Conservation (phyloP, 164 flowering plant genomes). For the Nymphaea colorata region DNA sequence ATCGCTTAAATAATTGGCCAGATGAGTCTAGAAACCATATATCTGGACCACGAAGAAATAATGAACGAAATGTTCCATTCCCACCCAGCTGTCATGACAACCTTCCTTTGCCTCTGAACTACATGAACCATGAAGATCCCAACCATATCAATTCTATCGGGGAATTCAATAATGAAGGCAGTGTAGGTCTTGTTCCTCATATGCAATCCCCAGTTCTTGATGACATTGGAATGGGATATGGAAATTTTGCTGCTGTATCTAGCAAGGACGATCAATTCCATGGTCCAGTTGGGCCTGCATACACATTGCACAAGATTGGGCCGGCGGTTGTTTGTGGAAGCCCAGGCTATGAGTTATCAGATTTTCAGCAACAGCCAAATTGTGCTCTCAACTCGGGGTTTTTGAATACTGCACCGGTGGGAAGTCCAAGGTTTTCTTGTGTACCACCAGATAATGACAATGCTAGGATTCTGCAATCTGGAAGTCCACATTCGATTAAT, state of each 20-base stretch:
- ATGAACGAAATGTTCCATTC: conserved; percentile 31
- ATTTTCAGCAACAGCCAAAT: conserved; percentile 31
- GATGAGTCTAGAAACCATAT: conserved; percentile 49
- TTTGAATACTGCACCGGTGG: conserved; percentile 26
- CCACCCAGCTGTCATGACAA: conserved; percentile 25
- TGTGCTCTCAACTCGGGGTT: conserved; percentile 33
- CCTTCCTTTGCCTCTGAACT: conserved; percentile 26
- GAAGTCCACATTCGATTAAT: conserved; percentile 18
- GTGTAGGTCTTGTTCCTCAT: conserved; percentile 21
- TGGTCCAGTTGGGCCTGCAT: conserved; percentile 35
- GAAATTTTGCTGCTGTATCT: conserved; percentile 38
- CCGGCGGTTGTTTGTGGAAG: conserved; percentile 39
- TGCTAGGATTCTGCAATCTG: conserved; percentile 27
- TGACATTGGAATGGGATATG: conserved; percentile 44
- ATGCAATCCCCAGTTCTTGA: conserved; percentile 34
- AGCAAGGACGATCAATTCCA: conserved; percentile 46
- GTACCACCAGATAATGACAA: conserved; percentile 41
- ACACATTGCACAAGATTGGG: conserved; percentile 47
- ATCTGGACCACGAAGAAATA: conserved; percentile 43
- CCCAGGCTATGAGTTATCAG: conserved; percentile 47
- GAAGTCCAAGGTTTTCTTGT: conserved; percentile 30
- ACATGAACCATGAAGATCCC: conserved; percentile 36
- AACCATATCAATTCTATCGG: conserved; percentile 30
- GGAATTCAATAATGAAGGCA: conserved; percentile 45
- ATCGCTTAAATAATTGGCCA: conserved; percentile 32